These are phyloP conservation scores for Penicillium paneum DNA, from an alignment of 2,329 filamentous ascomycete genomes.

Conservation along the genomic window DNA sequence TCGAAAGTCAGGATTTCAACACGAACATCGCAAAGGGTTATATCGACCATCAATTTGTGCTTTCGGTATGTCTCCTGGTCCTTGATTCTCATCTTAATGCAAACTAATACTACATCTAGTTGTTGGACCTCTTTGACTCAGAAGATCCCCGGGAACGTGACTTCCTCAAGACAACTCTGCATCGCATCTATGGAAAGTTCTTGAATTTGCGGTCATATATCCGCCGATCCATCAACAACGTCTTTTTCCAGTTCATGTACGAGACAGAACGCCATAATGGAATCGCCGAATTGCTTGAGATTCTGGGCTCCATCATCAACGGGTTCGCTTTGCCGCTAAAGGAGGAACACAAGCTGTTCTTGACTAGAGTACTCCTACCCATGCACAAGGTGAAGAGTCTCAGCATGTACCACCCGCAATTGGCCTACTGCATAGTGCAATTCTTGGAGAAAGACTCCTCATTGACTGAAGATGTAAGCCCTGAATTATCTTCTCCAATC, in stretches of 20 bases:
- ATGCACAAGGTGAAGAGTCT: constrained; percentile 97
- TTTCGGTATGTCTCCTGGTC: constrained; percentile 55
- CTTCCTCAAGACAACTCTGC: constrained; percentile 95
- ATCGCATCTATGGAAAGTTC: constrained; percentile 98
- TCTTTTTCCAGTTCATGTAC: constrained; percentile 99
- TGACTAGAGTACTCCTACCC: constrained; percentile 87
- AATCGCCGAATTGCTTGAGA: constrained; percentile 93
- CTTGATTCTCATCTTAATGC: neutral
- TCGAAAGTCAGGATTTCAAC: constrained; percentile 99
- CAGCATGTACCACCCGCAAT: constrained; percentile 99
- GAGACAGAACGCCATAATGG: constrained; percentile 98
- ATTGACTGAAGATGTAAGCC: constrained; percentile 83
- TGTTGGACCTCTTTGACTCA: constrained; percentile 97
- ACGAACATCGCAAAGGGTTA: constrained; percentile 99
- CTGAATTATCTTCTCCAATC: constrained; percentile 1
- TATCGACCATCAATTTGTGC: constrained; percentile 96
- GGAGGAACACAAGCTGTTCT: constrained; percentile 97
- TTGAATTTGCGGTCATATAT: constrained; percentile 97
- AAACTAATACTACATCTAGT: constrained; percentile 43
- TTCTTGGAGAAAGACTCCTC: constrained; percentile 97
- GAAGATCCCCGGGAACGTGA: constrained; percentile 95
- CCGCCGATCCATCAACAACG: constrained; percentile 97
- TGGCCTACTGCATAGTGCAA: constrained; percentile 98
- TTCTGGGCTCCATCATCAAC: constrained; percentile 97
- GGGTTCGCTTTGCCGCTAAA: constrained; percentile 95